Evolutionary conservation across 352 stramenopile genomes (phyloP), one percentile per base, ranked within the genome.

Genomic region (Elongisporangium prolatum): DNA sequence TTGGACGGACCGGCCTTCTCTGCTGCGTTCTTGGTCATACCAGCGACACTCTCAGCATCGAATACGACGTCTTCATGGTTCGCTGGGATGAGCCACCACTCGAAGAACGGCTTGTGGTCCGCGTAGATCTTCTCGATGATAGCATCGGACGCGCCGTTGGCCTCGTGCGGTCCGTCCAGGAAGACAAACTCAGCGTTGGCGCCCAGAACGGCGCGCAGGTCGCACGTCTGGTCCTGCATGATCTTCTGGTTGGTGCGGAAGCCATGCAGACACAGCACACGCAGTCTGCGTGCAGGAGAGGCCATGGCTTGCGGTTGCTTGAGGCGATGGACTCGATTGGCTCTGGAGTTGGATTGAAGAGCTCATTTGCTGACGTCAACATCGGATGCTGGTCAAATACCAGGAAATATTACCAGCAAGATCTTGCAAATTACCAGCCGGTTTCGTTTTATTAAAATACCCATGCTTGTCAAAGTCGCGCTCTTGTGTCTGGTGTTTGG

Each of bases 61-160:
- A 51, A 54, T 17, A 58, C 48, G 16, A 51, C 54, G 17, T 80
- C 61, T 22, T 77, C 71, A 52, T 84, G 66, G 10, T 83, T 64
- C 2, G 68, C 71, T 57, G 73, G 20, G 14, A 22, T 57, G 24
- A 56, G 53, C 52, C 49, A 54, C 61, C 61, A 69, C 61, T 72
- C 53, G 50, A 61, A 69, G 58, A 62, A 68, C 20, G 52, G 57
- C 13, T 47, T 50, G 52, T 28, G 53, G 6, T 53, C 17, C 14
- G 40, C 57, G 51, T 69, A 69, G 48, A 21, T 44, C 44, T 34
- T 18, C 28, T 66, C 54, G 34, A 72, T 62, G 21, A 38, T 57
- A 17, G 48, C 48, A 9, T 65, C 40, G n/a, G 62, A 53, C 34
- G 50, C n/a, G 21, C 64, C 59, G 10, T 53, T 50, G 22, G 61